These are phyloP conservation scores for Bretziella fagacearum DNA, from an alignment of 2,329 filamentous ascomycete genomes.

Conservation along the genomic window DNA sequence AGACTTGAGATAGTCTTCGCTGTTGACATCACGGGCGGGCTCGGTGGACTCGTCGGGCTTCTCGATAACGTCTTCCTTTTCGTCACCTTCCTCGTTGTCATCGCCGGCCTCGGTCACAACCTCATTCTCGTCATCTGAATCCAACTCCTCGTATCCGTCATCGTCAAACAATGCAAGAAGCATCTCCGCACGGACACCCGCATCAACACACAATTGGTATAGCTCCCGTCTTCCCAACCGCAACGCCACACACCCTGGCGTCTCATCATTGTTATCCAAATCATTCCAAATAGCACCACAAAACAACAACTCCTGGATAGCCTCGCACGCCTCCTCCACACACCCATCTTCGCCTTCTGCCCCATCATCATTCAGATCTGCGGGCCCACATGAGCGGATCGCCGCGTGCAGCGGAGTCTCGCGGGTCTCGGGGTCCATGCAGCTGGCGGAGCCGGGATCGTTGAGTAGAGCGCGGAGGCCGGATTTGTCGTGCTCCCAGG, in stretches of 20 bases:
- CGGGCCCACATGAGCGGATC: constrained; percentile 53
- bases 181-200: constrained; percentile 79
- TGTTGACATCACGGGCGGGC: constrained; percentile 33
- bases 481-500: constrained; percentile 44
- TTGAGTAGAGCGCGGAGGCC: constrained; percentile 53
- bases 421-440: constrained; percentile 70
- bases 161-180: constrained; percentile 51
- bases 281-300: constrained; percentile 97
- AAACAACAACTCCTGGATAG: constrained; percentile 60
- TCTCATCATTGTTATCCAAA: constrained; percentile 70
- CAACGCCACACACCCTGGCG: constrained; percentile 71
- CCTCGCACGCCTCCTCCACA: constrained; percentile 46
- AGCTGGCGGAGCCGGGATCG: constrained; percentile 46
- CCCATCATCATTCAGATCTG: constrained; percentile 18
- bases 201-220: constrained; percentile 73
- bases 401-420: constrained; percentile 81
- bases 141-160: constrained; percentile 62
- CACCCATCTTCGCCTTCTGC: constrained; percentile 24
- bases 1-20: constrained; percentile 51
- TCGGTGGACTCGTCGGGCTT: constrained; percentile 22
- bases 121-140: constrained; percentile 32
- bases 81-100: constrained; percentile 25
- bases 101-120: constrained; percentile 21
- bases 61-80: constrained; percentile 20
- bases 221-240: constrained; percentile 50